Base-by-base conservation (phyloP, 2,329 filamentous ascomycete genomes). In the Fusarium sp. region DNA sequence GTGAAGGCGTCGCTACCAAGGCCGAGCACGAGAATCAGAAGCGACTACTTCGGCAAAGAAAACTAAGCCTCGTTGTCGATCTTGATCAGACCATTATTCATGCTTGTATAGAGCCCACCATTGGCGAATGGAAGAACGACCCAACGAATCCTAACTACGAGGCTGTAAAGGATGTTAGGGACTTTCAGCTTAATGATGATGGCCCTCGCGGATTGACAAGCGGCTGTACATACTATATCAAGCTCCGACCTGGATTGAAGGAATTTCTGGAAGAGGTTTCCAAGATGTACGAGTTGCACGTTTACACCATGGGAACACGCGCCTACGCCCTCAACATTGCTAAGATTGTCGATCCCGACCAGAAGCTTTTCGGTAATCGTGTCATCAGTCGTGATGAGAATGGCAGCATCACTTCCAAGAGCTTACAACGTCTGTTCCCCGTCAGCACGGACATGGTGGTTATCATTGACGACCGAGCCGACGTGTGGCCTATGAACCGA, bases 361-460 rank as follows among this genome's bases (percentile, higher is more conserved):
- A 91, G 71, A 95, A 92, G 78, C 89, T 97, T 13, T 99, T 99
- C 80, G 95, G 93, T 41, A 95, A 98, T 81, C 90, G 96, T 60
- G 95, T 99, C 76, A 92, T 99, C 77, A 98, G 95, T 81, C 92
- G 96, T 76, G 95, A 98, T 79, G 96, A 99, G 82, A 99, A 97
- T 79, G 95, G 95, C 59, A 98, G 92, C 80, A 91, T 98, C 80
- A 93, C 92, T 5, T 91, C 92, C 64, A 99, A 99, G 86, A 96
- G 91, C 73, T 84, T 99, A 33, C 93, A 96, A 78, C 90, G 96
- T 11, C 83, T 99, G 17, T 99, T 99, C 80, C 96, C 97, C 8
- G 93, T 97, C 65, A 97, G 97, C 81, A 98, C 95, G 9, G 95
- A 97, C 81, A 99, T 99, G 96, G 97, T 98, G 2, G 95, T 98